A percentile compares a stretch with the other conserved stretches of the same genome.
Conservation (phyloP, 2,329 filamentous ascomycete species). For the Xylariales sp. region DNA sequence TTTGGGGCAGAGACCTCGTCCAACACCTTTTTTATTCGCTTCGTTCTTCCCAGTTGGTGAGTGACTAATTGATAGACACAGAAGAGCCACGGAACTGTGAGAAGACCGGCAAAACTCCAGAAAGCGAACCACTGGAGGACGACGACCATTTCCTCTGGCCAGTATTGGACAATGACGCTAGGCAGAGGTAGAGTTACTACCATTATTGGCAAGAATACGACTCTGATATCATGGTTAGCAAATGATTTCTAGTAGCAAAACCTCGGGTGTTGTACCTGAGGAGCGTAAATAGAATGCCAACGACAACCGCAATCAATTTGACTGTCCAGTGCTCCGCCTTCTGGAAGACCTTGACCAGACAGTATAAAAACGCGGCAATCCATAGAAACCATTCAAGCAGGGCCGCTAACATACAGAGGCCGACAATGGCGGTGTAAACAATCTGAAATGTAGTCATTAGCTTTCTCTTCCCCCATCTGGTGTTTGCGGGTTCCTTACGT, state of each 20-base stretch:
- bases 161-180: constrained; percentile 62
- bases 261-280: constrained; percentile 55
- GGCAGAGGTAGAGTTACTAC: constrained; percentile 86
- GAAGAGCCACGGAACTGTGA: constrained; percentile 87
- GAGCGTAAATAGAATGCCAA: constrained; percentile 68
- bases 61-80: constrained; percentile 90
- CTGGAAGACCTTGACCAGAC: constrained; percentile 77
- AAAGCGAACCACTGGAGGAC: constrained; percentile 93
- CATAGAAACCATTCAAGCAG: constrained; percentile 91
- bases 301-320: constrained; percentile 68
- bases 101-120: constrained; percentile 80
- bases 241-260: background rate
- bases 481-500: constrained; percentile 31
- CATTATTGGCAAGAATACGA: constrained; percentile 90
- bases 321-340: constrained; percentile 90
- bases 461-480: background rate
- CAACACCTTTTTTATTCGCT: constrained; percentile 76
- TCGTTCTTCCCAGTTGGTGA: constrained; percentile 75
- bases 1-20: constrained; percentile 87
- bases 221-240: constrained; percentile 41
- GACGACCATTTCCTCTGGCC: constrained; percentile 63
- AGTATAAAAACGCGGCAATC: constrained; percentile 92
- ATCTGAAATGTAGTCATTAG: constrained; percentile 52
- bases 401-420: constrained; percentile 76
- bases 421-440: constrained; percentile 76